Evolutionary conservation across 2,329 filamentous ascomycete species (phyloP).

Genomic region (Westerdykella ornata): DNA sequence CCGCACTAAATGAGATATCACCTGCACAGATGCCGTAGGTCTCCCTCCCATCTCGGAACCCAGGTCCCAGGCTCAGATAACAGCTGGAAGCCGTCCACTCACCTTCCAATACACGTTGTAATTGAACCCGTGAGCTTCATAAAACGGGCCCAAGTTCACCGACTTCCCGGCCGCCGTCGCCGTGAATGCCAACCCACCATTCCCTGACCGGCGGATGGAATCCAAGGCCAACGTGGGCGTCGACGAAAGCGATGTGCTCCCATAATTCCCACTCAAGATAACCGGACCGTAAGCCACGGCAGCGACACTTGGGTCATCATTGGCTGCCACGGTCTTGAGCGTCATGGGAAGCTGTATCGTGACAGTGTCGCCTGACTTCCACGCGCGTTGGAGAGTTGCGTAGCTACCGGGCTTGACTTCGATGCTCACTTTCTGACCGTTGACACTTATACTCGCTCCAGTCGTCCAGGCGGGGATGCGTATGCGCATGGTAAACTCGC

Average conservation of each 20-base stretch:
- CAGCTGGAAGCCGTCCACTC: constrained; percentile 8
- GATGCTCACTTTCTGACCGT: constrained; percentile 32
- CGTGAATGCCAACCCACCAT: constrained; percentile 11
- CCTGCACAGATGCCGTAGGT: too few relatives aligned
- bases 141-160: constrained; percentile 17
- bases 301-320: constrained; percentile 42
- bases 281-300: constrained; percentile 46
- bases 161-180: constrained; percentile 13
- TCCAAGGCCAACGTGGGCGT: constrained; percentile 14
- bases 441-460: constrained; percentile 39
- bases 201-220: constrained; percentile 11
- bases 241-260: constrained; percentile 11
- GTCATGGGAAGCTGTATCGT: constrained; percentile 44
- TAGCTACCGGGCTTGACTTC: constrained; percentile 37
- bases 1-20: too few relatives aligned
- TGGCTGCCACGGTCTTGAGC: constrained; percentile 41
- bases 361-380: constrained; percentile 42
- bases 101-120: constrained; percentile 22
- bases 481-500: constrained; percentile 36
- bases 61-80: too few relatives aligned
- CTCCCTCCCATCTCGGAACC: background rate
- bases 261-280: constrained; percentile 44
- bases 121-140: constrained; percentile 22
- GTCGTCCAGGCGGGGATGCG: constrained; percentile 46
- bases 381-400: constrained; percentile 38